Evolutionary conservation across 2,329 filamentous ascomycete genomes (phyloP).

Genomic region (Pseudogymnoascus pannorum): DNA sequence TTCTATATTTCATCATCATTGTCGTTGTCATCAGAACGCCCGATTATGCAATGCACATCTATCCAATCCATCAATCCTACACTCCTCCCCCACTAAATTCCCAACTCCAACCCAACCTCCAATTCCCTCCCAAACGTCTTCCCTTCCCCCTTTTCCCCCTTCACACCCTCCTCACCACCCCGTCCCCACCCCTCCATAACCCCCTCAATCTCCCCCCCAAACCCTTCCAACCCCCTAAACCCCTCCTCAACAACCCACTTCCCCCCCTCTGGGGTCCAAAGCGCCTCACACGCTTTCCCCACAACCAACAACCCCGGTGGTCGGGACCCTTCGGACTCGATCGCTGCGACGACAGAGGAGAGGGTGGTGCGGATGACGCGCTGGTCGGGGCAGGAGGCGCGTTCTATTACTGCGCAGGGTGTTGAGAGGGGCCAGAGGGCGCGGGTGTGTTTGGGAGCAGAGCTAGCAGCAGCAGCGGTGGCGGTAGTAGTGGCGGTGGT

Average conservation of each 20-base stretch:
- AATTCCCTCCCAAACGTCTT: slow-evolving; percentile 17
- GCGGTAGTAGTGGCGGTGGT: no score
- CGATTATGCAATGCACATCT: background rate
- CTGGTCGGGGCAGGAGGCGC: slow-evolving; percentile 91
- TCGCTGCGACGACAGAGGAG: slow-evolving; percentile 67
- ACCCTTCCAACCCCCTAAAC: slow-evolving; percentile 62
- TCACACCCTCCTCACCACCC: slow-evolving; percentile 12
- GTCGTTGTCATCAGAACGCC: background rate
- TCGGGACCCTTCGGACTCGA: slow-evolving; percentile 81
- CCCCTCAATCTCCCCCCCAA: slow-evolving; percentile 4
- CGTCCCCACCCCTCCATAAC: slow-evolving; percentile 10
- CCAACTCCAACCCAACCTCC: slow-evolving; percentile 13
- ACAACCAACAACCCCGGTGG: slow-evolving; percentile 86
- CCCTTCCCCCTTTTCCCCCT: slow-evolving; percentile 15
- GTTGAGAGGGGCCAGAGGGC: slow-evolving; percentile 65
- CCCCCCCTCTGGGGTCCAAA: slow-evolving; percentile 52
- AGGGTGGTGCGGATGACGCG: slow-evolving; percentile 84
- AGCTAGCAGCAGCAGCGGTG: slow-evolving; percentile 21
- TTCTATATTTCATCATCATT: no score
- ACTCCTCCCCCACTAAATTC: slow-evolving; percentile 3
- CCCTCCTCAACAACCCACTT: slow-evolving; percentile 86
- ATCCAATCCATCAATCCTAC: background rate
- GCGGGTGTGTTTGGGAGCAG: slow-evolving; percentile 20
- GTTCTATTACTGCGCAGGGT: slow-evolving; percentile 86
- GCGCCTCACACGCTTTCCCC: slow-evolving; percentile 72